A percentile compares a stretch with the other conserved stretches of the same genome.
phyloP scores from a whole-genome alignment of 2,329 filamentous ascomycete genomes.

The Arachnomyces sp. region DNA sequence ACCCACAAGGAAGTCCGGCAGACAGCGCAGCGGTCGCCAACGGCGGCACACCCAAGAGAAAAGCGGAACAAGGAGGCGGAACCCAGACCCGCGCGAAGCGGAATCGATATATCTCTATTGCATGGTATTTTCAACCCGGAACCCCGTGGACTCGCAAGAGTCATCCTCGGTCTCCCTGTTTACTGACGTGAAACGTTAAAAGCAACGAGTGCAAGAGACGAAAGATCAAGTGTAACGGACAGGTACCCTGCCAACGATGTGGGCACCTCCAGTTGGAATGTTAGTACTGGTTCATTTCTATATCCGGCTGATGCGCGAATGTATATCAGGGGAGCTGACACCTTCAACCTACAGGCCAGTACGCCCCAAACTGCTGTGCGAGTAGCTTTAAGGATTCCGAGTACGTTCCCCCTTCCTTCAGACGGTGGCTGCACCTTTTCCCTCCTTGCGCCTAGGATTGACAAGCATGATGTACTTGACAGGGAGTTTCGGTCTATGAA shows the following conservation, averaged over 20 bases:
- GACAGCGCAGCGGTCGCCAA: slow-evolving; percentile 18
- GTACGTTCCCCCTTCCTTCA: slow-evolving; percentile 27
- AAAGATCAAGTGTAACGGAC: slow-evolving; percentile 62
- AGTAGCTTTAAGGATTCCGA: slow-evolving; percentile 88
- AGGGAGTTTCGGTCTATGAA: slow-evolving; percentile 77
- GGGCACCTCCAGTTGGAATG: slow-evolving; percentile 56
- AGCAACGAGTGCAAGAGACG: slow-evolving; percentile 58
- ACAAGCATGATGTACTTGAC: slow-evolving; percentile 11
- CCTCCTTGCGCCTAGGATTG: neutral
- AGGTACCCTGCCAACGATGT: slow-evolving; percentile 57
- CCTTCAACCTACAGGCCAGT: slow-evolving; percentile 37
- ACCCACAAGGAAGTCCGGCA: slow-evolving; percentile 16
- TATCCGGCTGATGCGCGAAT: too few species aligned
- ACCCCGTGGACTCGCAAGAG: too few species aligned
- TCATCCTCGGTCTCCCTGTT: slow-evolving; percentile 5
- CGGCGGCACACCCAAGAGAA: slow-evolving; percentile 31
- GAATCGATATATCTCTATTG: slow-evolving; percentile 60
- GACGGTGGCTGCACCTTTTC: too few species aligned
- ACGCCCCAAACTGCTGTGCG: slow-evolving; percentile 58
- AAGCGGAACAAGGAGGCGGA: slow-evolving; percentile 33
- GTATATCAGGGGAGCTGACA: slow-evolving; percentile 3
- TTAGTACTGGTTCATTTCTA: slow-evolving; percentile 14
- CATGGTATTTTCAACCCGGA: slow-evolving; percentile 42
- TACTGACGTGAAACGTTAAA: slow-evolving; percentile 7
- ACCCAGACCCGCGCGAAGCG: slow-evolving; percentile 51